phyloP scores from a whole-genome alignment of 2,329 filamentous ascomycete species.

The Aschersonia sp. region DNA sequence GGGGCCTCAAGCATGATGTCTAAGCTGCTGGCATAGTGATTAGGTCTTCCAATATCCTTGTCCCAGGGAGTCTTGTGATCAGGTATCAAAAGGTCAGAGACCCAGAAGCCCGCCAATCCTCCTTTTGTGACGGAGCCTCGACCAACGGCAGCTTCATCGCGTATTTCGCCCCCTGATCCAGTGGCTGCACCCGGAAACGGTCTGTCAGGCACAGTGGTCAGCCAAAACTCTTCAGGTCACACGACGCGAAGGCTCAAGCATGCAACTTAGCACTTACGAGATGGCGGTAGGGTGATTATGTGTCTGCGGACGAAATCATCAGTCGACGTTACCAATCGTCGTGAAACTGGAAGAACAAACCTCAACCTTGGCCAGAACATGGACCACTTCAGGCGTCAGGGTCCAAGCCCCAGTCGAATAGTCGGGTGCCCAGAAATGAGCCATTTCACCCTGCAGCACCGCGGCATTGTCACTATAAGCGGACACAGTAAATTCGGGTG shows the following conservation, averaged over 20 bases:
- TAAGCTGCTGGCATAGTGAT: constrained; percentile 82
- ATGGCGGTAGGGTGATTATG: constrained; percentile 97
- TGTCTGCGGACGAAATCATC: constrained; percentile 29
- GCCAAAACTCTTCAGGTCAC: not conserved
- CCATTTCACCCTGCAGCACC: constrained; percentile 39
- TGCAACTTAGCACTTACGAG: constrained; percentile 29
- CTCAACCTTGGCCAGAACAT: constrained; percentile 87
- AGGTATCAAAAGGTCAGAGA: constrained; percentile 86
- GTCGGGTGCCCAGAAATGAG: constrained; percentile 67
- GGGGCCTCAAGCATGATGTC: constrained; percentile 98
- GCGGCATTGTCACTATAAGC: constrained; percentile 97
- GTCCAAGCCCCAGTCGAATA: constrained; percentile 78
- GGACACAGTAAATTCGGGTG: constrained; percentile 72
- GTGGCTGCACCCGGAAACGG: constrained; percentile 88
- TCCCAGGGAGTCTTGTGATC: constrained; percentile 80
- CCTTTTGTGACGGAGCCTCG: constrained; percentile 87
- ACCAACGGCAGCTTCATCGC: constrained; percentile 89
- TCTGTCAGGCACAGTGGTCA: constrained; percentile 2
- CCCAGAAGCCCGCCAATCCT: constrained; percentile 83
- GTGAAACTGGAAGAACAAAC: constrained; percentile 3
- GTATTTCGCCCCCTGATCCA: constrained; percentile 87
- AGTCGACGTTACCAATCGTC: not conserved
- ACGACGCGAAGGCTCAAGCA: not conserved
- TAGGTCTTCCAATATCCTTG: constrained; percentile 73
- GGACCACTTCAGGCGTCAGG: constrained; percentile 71